Evolutionary conservation across 2,329 filamentous ascomycete genomes (phyloP), one percentile per base, ranked within the genome.

Genomic region (Alternaria brassicicola): DNA sequence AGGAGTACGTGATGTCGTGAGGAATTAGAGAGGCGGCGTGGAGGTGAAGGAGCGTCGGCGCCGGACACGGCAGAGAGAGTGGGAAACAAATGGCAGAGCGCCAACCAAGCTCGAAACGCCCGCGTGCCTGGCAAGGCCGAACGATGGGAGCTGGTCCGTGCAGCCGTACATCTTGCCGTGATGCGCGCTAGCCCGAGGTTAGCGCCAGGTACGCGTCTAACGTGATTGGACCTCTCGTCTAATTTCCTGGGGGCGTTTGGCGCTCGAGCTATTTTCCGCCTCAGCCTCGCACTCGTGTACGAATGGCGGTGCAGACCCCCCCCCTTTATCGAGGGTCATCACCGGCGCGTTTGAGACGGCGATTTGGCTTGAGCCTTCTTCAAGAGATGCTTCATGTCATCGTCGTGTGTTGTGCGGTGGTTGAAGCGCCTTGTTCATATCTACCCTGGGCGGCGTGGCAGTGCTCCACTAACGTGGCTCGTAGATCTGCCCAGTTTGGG

Each of bases 161-260:
- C 64, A 26, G n/a, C 36, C 48, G 63, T 66, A 42, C 59, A 66
- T 68, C 66, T 63, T 65, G 60, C 64, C 67, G 59, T 51, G 53
- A 58, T 59, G 25, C 35, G 57, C 45, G 55, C 54, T 70, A 67
- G 69, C 47, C 38, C 53, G 52, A 36, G 56, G 59, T 59, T 58
- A 64, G 58, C 38, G 25, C 55, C 72, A 76, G 73, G 73, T 64
- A 73, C 73, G 10, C 12, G 21, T n/a, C 6, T 4, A n/a, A 21
- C 31, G 23, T 68, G 55, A 74, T 73, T 74, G 69, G 71, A 52
- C 52, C 57, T 46, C 38, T 58, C 65, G 71, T 70, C 51, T 59
- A 71, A 70, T 69, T 65, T 71, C 65, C 68, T 61, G 67, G 47
- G 55, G 49, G 38, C 9, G 50, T 60, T 56, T 64, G 60, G 64